Evolutionary conservation across 805 yeast species (phyloP), one percentile per base, ranked within the genome.

Genomic region (Saccharomycopsis sp.): DNA sequence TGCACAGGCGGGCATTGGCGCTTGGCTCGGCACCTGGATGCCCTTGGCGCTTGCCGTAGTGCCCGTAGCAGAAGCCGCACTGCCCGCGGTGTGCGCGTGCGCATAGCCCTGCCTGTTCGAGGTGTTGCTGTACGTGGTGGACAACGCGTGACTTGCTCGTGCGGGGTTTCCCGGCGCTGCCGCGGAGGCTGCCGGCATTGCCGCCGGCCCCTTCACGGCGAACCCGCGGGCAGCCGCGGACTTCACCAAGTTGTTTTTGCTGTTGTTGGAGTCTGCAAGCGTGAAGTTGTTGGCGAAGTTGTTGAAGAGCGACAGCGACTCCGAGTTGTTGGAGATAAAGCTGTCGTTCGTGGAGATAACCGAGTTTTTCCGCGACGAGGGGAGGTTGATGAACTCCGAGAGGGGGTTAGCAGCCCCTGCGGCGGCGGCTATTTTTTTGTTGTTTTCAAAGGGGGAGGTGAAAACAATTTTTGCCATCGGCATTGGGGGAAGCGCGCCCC

Each of bases 101-200:
- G n/a, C n/a, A n/a, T n/a, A n/a, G n/a, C n/a, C n/a, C n/a, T n/a
- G n/a, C n/a, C n/a, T 44, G 16, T 18, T 44, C 21, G 48, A 44
- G 4, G 21, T 44, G 21, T 44, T 44, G 21, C 48, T 44, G 12
- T 44, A 44, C 18, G 48, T 44, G 48, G 16, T 44, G 8, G 48
- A 44, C 21, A 44, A 18, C 21, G 37, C 41, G 9, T 78, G 62
- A 21, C 53, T 55, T 20, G 52, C 29, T 40, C 62, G 63, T 50
- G 65, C 70, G 18, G 61, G 65, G n/a, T 52, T 62, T 7, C 71
- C 65, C 5, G 67, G 64, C 57, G 1, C 29, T 41, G 15, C 55
- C 55, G 44, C 9, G 24, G 14, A 18, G 8, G n/a, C 20, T 37
- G 3, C 47, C 24, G 9, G 54, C 5, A 21, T 29, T 37, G 24